Conservation (phyloP, 148 eudicot genomes). For the Heliosperma pusillum region DNA sequence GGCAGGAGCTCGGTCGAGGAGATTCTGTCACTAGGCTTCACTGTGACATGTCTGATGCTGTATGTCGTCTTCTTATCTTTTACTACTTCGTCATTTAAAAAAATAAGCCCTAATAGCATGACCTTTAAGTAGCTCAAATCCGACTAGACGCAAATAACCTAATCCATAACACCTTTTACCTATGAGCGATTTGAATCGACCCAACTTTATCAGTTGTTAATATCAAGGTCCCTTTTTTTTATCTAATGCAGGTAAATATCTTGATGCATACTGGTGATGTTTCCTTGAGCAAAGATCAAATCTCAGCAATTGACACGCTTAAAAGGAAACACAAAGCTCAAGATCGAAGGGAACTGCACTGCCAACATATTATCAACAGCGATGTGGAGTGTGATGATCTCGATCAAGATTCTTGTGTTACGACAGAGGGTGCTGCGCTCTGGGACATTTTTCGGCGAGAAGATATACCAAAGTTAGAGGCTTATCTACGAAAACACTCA, state of each 20-base stretch:
- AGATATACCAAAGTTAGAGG: constrained; percentile 58
- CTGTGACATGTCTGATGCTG: constrained; percentile 97
- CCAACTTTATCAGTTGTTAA: background rate
- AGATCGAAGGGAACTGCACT: constrained; percentile 49
- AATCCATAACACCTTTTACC: too few relatives aligned
- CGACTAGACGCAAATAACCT: too few relatives aligned
- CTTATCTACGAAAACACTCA: constrained; percentile 29
- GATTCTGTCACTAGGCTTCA: constrained; percentile 96
- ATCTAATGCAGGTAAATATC: constrained; percentile 72
- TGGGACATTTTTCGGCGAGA: constrained; percentile 95
- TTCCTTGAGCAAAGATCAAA: constrained; percentile 41
- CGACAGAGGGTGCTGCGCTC: constrained; percentile 53
- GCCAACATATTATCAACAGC: background rate
- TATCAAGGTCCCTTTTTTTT: background rate
- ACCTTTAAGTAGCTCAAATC: too few relatives aligned
- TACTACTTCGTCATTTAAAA: background rate
- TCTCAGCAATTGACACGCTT: constrained; percentile 43
- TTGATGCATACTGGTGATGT: constrained; percentile 73
- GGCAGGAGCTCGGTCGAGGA: constrained; percentile 83
- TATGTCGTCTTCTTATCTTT: constrained; percentile 25
- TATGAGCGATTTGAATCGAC: too few relatives aligned
- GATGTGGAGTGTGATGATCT: constrained; percentile 4
- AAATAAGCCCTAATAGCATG: too few relatives aligned
- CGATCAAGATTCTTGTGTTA: constrained; percentile 7
- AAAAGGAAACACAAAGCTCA: constrained; percentile 68